Base-by-base conservation (phyloP, 2,329 filamentous ascomycete genomes). In the Phialemonium atrogriseum region DNA sequence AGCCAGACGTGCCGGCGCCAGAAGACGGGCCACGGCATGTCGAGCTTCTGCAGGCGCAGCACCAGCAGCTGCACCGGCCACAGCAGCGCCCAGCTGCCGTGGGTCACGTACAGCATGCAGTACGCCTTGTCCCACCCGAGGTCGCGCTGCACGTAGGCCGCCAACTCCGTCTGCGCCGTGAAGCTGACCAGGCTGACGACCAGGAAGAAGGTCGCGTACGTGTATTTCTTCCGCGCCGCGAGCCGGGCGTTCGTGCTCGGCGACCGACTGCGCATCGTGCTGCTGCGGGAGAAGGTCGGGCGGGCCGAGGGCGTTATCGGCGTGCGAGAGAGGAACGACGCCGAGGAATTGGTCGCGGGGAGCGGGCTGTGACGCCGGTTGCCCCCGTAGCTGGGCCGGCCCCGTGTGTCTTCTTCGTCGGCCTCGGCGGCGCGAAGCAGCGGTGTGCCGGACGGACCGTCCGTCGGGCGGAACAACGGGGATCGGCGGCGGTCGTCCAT, bases 81-180 rank as follows among this genome's bases (percentile, higher is more conserved):
- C 15, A 98, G 70, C 29, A 96, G 60, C 8, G 80, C 58, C 91
- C 91, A 98, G 2, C 87, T 94, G 34, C 89, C 84, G 61, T 98
- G 91, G 9, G 91, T 98, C 43, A 98, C 70, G 60, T 94, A 95
- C 69, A 98, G 76, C 91, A 98, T 98, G 67, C 86, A 94, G 64
- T 95, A 98, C n/a, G 91, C 85, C 65, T 98, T 98, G 62, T 93
- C 77, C 91, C 91, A 98, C 41, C 83, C 78, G 41, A 95, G 62
- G 38, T 91, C 79, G 54, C 89, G 80, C 62, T 96, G 89, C 39
- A 98, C 91, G 60, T 95, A 88, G 8, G 93, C 80, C 9, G 88
- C 89, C 33, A 94, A 86, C 66, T 96, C 89, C 4, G 91, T 96
- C 70, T 98, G 91, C 5, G 94, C 67, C 28, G 86, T 85, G 55